phyloP scores from a whole-genome alignment of 1,284 basidiomycete species.

The Boletus mariae region DNA sequence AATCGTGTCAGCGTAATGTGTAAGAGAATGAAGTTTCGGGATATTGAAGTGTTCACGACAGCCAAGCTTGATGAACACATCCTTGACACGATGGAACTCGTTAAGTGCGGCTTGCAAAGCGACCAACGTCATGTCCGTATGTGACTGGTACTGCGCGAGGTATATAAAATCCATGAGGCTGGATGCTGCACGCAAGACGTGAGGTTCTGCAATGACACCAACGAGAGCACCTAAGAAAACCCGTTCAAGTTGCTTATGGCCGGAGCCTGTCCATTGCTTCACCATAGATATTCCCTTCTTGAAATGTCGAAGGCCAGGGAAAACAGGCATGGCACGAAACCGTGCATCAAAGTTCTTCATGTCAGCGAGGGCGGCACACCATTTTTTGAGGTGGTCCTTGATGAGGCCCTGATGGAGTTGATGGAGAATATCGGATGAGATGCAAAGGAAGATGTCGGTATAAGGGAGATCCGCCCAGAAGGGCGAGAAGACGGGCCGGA shows the following conservation, averaged over 20 bases:
- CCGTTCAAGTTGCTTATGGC: background rate
- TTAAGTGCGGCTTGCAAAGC: background rate
- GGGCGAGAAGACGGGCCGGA: background rate
- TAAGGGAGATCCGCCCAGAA: background rate
- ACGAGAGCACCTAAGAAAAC: background rate
- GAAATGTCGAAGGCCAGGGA: background rate
- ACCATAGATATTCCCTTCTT: background rate
- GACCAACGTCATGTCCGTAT: background rate
- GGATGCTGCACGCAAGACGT: background rate
- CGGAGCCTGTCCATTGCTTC: background rate
- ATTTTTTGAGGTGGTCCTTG: slow-evolving; percentile 2
- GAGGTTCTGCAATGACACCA: background rate
- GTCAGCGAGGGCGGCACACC: background rate
- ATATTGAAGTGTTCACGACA: slow-evolving; percentile 7
- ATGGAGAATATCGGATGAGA: background rate
- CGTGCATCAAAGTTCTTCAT: background rate
- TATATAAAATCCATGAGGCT: background rate
- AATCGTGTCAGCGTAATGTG: slow-evolving; percentile 12
- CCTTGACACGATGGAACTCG: background rate
- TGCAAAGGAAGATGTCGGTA: background rate
- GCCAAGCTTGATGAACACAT: background rate
- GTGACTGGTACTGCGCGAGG: background rate
- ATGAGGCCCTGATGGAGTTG: background rate
- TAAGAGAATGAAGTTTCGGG: slow-evolving; percentile 23
- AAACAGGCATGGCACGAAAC: background rate